phyloP scores from a whole-genome alignment of 2,329 filamentous ascomycete species.

The Fusarium guadeloupense region DNA sequence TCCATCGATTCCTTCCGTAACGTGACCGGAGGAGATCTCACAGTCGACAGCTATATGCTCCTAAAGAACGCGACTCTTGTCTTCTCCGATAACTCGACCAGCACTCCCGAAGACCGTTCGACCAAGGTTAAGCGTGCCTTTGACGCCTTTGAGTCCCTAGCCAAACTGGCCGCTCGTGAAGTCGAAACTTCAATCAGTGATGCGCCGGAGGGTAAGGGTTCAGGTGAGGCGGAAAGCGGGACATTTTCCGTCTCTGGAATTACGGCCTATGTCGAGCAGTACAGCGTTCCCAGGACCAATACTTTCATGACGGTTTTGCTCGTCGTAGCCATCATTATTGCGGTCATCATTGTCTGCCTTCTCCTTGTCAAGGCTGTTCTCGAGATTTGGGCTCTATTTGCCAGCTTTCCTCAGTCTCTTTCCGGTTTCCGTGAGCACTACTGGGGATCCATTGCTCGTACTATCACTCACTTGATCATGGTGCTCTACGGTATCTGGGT shows the following conservation, averaged over 20 bases:
- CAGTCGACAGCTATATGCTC: constrained; percentile 77
- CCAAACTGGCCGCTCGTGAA: constrained; percentile 63
- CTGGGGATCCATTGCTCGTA: constrained; percentile 90
- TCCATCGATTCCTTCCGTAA: constrained; percentile 86
- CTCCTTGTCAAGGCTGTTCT: constrained; percentile 91
- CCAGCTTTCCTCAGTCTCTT: constrained; percentile 81
- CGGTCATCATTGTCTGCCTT: constrained; percentile 83
- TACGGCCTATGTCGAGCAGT: constrained; percentile 82
- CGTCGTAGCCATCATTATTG: constrained; percentile 87
- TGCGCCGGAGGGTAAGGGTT: constrained; percentile 38
- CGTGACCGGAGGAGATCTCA: constrained; percentile 86
- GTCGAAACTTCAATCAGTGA: constrained; percentile 58
- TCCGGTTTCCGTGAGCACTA: constrained; percentile 92
- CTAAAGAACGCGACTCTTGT: constrained; percentile 80
- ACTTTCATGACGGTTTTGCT: constrained; percentile 96
- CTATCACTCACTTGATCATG: constrained; percentile 89
- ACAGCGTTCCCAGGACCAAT: constrained; percentile 86
- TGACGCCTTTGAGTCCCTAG: constrained; percentile 57
- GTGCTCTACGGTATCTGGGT: constrained; percentile 95
- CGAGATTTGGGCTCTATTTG: constrained; percentile 90
- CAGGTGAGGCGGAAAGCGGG: constrained; percentile 46
- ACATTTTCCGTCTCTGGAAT: constrained; percentile 74
- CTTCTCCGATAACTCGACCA: constrained; percentile 68
- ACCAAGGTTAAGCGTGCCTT: constrained; percentile 66
- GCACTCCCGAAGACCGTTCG: constrained; percentile 51